Base-by-base conservation (phyloP, 345 rosid species). In the Cardamine resedifolia region DNA sequence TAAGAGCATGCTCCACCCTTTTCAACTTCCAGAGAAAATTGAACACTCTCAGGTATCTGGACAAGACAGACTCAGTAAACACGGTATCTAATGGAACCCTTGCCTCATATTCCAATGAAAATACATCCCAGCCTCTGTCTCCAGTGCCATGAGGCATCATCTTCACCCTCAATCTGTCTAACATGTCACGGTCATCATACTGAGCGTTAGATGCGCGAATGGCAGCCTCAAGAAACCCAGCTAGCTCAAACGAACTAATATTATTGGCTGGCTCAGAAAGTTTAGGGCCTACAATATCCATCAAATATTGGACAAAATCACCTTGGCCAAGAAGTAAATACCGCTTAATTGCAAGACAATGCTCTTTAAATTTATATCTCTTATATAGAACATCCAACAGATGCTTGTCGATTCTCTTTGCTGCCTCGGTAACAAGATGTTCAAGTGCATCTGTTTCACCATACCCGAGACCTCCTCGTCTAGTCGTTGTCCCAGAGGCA, bases 391-490 rank as follows among this genome's bases (percentile, higher is more conserved):
- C 98, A 79, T 94, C 90, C 77, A 94, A 69, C 44, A 94, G 73
- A 84, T 87, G 95, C 75, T 88, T 89, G 72, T 94, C 97, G 20
- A 91, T 94, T 89, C 98, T 91, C 83, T 94, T 94, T 53, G 97
- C 96, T 36, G 98, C 97, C 81, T 88, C 98, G 27, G 68, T 82
- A 59, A 91, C 95, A 71, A 94, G 83, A 73, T 86, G 83, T 67
- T 92, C 99, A 69, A 96, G 94, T 53, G 99, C 99, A 79, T 87
- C 94, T 4, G 96, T 91, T 81, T 95, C 97, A 62, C 99, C 98
- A 67, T 95, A 95, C 59, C 96, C 96, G 15, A 95, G 93, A 74
- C 90, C 87, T 70, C 99, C 98, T 81, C 97, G 79, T 73, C 88
- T 79, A 19, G 99, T 91, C 2, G 97, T 85, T 9, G 96, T 90